phyloP scores from a whole-genome alignment of 148 eudicot genomes.

The Dianthus caryophyllus region DNA sequence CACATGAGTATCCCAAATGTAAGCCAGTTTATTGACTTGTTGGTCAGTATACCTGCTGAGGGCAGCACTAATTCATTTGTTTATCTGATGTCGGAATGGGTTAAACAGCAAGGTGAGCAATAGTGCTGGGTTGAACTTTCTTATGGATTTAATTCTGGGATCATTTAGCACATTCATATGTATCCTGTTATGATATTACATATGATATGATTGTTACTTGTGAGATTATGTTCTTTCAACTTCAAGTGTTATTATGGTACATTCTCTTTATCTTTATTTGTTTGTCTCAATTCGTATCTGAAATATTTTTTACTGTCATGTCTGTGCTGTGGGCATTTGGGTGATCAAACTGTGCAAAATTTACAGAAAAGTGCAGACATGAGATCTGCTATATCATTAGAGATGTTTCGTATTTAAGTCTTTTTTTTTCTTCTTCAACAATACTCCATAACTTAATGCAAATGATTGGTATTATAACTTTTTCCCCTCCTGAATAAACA shows the following conservation, averaged over 20 bases:
- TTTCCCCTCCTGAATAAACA: neutral
- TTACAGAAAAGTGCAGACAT: neutral
- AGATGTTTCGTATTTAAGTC: neutral
- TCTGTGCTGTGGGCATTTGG: no score
- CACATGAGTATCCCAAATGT: constrained; percentile 85
- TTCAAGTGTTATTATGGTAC: no score
- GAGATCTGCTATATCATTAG: neutral
- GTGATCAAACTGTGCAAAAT: no score
- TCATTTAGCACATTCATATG: neutral
- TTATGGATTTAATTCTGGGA: neutral
- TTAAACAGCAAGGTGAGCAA: constrained; percentile 73
- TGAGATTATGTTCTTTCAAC: no score
- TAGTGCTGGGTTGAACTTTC: neutral
- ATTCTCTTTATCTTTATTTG: no score
- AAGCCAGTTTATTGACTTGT: constrained; percentile 77
- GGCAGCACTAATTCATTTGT: constrained; percentile 61
- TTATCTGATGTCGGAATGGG: constrained; percentile 90
- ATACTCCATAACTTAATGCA: neutral
- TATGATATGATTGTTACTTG: no score
- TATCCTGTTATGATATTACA: no score
- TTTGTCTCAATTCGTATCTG: no score
- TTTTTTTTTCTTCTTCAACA: neutral
- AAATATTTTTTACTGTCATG: no score
- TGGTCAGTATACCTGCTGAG: constrained; percentile 66
- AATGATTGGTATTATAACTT: neutral